Percentiles rank a stretch among this genome's conserved stretches.
phyloP scores from a whole-genome alignment of 2,329 filamentous ascomycete genomes.

The Botryosphaeria dothidea region DNA sequence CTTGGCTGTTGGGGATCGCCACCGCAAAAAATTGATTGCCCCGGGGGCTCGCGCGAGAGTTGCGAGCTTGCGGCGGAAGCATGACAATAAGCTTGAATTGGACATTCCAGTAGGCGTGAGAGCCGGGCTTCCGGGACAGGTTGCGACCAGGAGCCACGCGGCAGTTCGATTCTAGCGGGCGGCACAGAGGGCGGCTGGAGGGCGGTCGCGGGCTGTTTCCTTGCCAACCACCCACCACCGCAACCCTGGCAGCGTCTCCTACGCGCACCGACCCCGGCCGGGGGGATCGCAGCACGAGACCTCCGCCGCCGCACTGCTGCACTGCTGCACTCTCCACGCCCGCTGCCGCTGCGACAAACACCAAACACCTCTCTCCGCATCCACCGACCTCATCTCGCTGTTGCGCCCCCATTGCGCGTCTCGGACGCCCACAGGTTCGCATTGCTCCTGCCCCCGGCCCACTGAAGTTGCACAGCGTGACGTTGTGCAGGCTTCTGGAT shows the following conservation, averaged over 20 bases:
- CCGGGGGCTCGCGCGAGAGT: not conserved
- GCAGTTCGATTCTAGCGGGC: not conserved
- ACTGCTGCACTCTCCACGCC: not conserved
- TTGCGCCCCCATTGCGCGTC: not conserved
- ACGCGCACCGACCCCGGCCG: not conserved
- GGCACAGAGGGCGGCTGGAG: not conserved
- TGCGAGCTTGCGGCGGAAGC: not conserved
- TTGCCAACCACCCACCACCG: not conserved
- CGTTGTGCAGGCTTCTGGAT: not conserved
- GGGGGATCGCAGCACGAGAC: slow-evolving; percentile 4
- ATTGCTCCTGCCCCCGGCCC: not conserved
- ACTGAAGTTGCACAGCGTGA: not conserved
- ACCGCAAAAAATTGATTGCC: not conserved
- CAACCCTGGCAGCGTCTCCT: not conserved
- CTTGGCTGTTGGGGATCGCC: not conserved
- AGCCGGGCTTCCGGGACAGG: not conserved
- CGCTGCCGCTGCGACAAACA: not conserved
- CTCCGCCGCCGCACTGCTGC: no score
- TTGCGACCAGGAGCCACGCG: not conserved
- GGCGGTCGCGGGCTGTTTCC: not conserved
- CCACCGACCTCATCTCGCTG: not conserved
- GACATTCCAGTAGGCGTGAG: not conserved
- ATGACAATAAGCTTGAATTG: not conserved
- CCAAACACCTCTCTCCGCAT: not conserved
- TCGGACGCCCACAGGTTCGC: not conserved